Percentiles rank a stretch among this genome's conserved stretches.
phyloP scores from a whole-genome alignment of 495 filamentous ascomycete species.

The Penicillium desertorum region DNA sequence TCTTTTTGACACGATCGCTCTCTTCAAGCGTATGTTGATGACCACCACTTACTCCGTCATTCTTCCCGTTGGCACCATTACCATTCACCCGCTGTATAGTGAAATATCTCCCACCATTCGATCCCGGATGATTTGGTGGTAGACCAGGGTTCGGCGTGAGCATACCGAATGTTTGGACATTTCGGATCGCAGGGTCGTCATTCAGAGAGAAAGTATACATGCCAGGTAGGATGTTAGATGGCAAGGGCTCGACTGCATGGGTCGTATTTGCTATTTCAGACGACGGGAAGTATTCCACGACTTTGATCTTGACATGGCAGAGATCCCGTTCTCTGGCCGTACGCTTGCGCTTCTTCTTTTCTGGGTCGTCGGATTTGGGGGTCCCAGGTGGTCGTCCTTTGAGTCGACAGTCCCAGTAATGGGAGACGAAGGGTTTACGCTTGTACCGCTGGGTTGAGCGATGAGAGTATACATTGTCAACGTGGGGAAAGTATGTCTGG shows the following conservation, averaged over 20 bases:
- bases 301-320: slow-evolving; percentile 92
- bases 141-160: slow-evolving; percentile 38
- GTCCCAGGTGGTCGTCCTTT: slow-evolving; percentile 84
- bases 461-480: slow-evolving; percentile 92
- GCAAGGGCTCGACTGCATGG: slow-evolving; percentile 21
- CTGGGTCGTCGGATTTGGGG: slow-evolving; percentile 79
- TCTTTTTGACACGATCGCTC: slow-evolving; percentile 85
- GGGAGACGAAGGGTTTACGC: slow-evolving; percentile 76
- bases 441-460: slow-evolving; percentile 86
- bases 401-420: slow-evolving; percentile 89
- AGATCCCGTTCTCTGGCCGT: slow-evolving; percentile 72
- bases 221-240: slow-evolving; percentile 29
- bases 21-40: slow-evolving; percentile 77
- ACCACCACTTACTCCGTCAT: slow-evolving; percentile 60
- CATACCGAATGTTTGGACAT: slow-evolving; percentile 40
- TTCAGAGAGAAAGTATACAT: slow-evolving; percentile 28
- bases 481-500: slow-evolving; percentile 83
- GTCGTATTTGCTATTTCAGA: slow-evolving; percentile 32
- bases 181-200: background rate
- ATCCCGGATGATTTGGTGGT: slow-evolving; percentile 45
- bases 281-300: slow-evolving; percentile 74
- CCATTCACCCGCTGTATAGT: slow-evolving; percentile 77
- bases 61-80: slow-evolving; percentile 71
- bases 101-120: slow-evolving; percentile 58
- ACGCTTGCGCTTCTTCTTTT: slow-evolving; percentile 86